A percentile compares a stretch with the other conserved stretches of the same genome.
Conservation (phyloP, 495 filamentous ascomycete species). For the Clohesyomyces aquaticus region DNA sequence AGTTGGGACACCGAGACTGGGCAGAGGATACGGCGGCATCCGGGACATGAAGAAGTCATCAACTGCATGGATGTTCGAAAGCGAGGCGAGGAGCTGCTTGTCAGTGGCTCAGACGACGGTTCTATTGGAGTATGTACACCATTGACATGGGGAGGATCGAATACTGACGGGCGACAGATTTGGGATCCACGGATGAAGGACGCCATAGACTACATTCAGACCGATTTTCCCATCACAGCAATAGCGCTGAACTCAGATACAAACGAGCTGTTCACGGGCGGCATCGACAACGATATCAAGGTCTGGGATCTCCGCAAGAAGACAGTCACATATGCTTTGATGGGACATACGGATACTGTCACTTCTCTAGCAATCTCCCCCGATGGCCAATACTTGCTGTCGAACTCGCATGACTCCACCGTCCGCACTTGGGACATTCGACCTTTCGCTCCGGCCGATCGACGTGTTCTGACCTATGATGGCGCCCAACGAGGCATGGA, state of each 20-base stretch:
- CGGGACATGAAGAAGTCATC: constrained; percentile 92
- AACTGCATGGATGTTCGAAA: constrained; percentile 86
- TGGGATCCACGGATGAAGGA: constrained; percentile 96
- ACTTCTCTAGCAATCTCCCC: constrained; percentile 89
- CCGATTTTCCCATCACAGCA: constrained; percentile 90
- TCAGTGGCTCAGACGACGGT: constrained; percentile 91
- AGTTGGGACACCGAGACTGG: constrained; percentile 95
- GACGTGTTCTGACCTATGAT: constrained; percentile 82
- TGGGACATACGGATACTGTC: constrained; percentile 89
- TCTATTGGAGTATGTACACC: constrained; percentile 66
- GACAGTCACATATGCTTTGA: constrained; percentile 79
- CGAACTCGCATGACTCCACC: constrained; percentile 90
- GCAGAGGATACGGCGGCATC: constrained; percentile 81
- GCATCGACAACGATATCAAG: constrained; percentile 96
- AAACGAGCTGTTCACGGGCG: constrained; percentile 92
- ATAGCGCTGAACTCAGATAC: constrained; percentile 89
- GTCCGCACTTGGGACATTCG: constrained; percentile 95
- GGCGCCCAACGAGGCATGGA: constrained; percentile 86
- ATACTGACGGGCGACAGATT: constrained; percentile 53
- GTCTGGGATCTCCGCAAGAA: constrained; percentile 96
- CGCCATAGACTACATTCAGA: constrained; percentile 83
- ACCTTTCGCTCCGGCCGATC: constrained; percentile 86
- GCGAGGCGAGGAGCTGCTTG: constrained; percentile 83
- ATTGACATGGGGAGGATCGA: neutral
- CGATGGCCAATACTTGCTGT: constrained; percentile 86